Evolutionary conservation across 768 basidiomycete species (phyloP), one percentile per base, ranked within the genome.

Genomic region (Porphyrellus cyaneotinctus): DNA sequence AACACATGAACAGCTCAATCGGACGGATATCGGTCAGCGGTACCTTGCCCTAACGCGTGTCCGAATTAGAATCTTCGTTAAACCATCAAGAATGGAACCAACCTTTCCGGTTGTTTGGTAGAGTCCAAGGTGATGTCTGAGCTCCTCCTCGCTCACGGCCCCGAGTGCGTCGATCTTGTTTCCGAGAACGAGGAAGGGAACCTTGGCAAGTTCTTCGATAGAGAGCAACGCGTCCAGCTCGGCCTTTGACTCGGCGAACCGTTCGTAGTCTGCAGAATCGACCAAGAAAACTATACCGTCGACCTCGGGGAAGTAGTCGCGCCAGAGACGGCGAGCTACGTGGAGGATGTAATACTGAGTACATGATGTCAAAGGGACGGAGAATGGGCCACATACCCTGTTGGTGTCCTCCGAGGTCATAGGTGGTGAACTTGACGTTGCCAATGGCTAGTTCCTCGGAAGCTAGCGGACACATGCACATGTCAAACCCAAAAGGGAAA

Each of bases 71-170:
- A 39, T 28, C 45, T 38, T 15, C 18, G 14, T 20, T 28, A 18
- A 3, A 36, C 26, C 18, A 30, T 17, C 22, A 20, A 17, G 3
- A 36, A 39, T 13, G 49, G 33, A 37, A 56, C 52, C 74, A 41
- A 94, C 95, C 87, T 99, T 98, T 69, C 97, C 97, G 22, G 97
- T 99, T n/a, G 97, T 99, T 74, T 97, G 94, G 75, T 95, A 97
- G 44, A 99, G 76, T 15, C 97, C 97, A 39, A 99, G 79, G 58
- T 93, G 83, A 65, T 97, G 92, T 67, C 97, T 87, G 58, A 99
- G 76, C 70, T 99, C 94, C 66, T 99, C 95, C 73, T 99, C 97
- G 56, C 88, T 91, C 58, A 99, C 95, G 35, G 97, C 97, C 35
- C 94, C 93, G 6, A 88, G 84, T n/a, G 95, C 95, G 66, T 98